Percentiles rank a stretch among this genome's conserved stretches.
phyloP scores from a whole-genome alignment of 176 grass and related monocot genomes.

The Leersia perrieri region DNA sequence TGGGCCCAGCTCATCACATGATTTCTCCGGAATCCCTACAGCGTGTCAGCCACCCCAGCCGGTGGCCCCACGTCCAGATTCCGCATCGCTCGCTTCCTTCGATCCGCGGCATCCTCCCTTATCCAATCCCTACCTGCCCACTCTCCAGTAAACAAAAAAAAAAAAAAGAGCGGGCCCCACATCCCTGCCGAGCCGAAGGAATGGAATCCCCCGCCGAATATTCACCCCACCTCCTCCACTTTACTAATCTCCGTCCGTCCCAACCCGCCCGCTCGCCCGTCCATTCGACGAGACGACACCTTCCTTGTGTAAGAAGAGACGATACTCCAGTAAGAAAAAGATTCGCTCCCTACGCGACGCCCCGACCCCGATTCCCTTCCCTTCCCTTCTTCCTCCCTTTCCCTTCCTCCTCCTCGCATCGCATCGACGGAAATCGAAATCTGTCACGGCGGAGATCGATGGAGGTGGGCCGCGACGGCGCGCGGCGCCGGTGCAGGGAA shows the following conservation, averaged over 20 bases:
- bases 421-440: not conserved
- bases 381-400: not conserved
- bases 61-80: not conserved
- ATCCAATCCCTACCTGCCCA: not conserved
- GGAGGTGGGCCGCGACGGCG: not conserved
- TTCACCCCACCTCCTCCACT: constrained; percentile 12
- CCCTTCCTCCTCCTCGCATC: not conserved
- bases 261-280: constrained; percentile 4
- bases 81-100: constrained; percentile 7
- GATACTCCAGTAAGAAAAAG: constrained; percentile 17
- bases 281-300: not conserved
- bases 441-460: not conserved
- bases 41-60: not conserved
- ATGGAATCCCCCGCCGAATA: constrained; percentile 65
- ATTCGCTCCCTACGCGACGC: constrained; percentile 81
- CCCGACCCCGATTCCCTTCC: constrained; percentile 57
- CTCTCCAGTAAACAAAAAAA: not conserved
- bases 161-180: not conserved
- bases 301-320: constrained; percentile 17
- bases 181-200: constrained; percentile 2
- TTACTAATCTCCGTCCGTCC: not conserved
- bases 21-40: not conserved
- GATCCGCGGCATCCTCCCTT: constrained; percentile 24
- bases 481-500: constrained; percentile 33
- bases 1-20: no score